These are phyloP conservation scores for Nakaseomyces bracarensis DNA, from an alignment of 1,139 yeast species.

Conservation along the genomic window DNA sequence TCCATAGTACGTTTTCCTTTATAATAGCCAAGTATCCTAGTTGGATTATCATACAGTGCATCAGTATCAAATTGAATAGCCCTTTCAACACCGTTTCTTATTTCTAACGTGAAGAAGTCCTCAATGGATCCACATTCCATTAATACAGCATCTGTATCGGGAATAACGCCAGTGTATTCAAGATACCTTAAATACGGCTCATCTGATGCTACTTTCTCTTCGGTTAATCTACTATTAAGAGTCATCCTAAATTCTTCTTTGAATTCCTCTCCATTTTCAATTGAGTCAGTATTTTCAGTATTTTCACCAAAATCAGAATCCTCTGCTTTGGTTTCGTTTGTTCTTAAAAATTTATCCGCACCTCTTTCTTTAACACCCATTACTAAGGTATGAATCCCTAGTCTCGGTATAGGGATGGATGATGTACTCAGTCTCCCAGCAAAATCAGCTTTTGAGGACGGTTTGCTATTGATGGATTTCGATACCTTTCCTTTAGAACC, in stretches of 20 bases:
- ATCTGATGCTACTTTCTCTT: slow-evolving; percentile 26
- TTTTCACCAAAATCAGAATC: slow-evolving; percentile 35
- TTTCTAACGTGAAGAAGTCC: slow-evolving; percentile 34
- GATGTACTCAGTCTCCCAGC: slow-evolving; percentile 28
- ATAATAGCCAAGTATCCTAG: slow-evolving; percentile 38
- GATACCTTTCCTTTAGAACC: neutral
- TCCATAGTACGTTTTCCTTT: slow-evolving; percentile 40
- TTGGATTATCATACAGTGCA: slow-evolving; percentile 40
- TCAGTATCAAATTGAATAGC: slow-evolving; percentile 29
- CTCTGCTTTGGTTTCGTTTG: slow-evolving; percentile 23
- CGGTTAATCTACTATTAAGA: slow-evolving; percentile 22
- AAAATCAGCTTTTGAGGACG: slow-evolving; percentile 1
- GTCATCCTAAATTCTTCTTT: slow-evolving; percentile 28
- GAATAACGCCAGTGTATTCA: slow-evolving; percentile 22
- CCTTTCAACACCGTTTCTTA: slow-evolving; percentile 38
- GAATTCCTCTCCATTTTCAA: slow-evolving; percentile 32
- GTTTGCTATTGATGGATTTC: neutral
- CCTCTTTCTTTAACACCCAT: slow-evolving; percentile 31
- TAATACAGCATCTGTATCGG: slow-evolving; percentile 31
- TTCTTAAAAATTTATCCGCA: slow-evolving; percentile 26
- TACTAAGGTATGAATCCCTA: slow-evolving; percentile 35
- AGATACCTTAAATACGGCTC: slow-evolving; percentile 26
- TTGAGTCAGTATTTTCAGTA: slow-evolving; percentile 25
- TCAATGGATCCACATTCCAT: slow-evolving; percentile 24
- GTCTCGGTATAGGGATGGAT: slow-evolving; percentile 31